phyloP scores from a whole-genome alignment of 495 filamentous ascomycete species.

The Aspergillus heteromorphus region DNA sequence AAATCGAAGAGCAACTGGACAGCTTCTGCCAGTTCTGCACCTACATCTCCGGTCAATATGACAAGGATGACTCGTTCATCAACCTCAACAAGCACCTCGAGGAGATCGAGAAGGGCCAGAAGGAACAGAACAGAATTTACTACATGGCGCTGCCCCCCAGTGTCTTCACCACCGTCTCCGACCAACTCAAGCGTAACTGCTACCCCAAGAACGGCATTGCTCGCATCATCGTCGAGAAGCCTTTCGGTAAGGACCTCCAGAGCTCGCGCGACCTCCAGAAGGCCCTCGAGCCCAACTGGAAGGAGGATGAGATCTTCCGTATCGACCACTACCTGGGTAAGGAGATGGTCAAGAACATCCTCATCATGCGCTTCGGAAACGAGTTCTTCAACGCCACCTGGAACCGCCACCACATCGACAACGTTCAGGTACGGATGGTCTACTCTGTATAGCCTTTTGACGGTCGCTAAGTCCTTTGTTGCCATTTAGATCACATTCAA shows the following conservation, averaged over 20 bases:
- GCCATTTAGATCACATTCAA: constrained; percentile 82
- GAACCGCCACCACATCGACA: constrained; percentile 99
- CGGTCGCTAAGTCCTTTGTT: constrained; percentile 1
- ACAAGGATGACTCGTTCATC: constrained; percentile 91
- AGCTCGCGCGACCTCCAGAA: constrained; percentile 94
- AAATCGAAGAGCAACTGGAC: constrained; percentile 89
- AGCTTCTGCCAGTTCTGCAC: constrained; percentile 84
- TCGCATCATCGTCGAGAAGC: constrained; percentile 98
- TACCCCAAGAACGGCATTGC: constrained; percentile 87
- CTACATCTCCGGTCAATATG: constrained; percentile 95
- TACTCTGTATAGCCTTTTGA: not conserved
- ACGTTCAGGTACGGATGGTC: constrained; percentile 56
- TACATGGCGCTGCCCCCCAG: constrained; percentile 99
- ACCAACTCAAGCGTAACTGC: constrained; percentile 94
- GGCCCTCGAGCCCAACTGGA: constrained; percentile 96
- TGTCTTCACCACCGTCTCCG: constrained; percentile 95
- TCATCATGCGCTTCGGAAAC: constrained; percentile 97
- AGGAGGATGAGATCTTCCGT: constrained; percentile 98
- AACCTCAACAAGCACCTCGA: constrained; percentile 84
- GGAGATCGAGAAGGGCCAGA: constrained; percentile 73
- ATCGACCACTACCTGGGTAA: constrained; percentile 99
- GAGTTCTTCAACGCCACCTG: constrained; percentile 98
- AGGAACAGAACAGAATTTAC: constrained; percentile 88
- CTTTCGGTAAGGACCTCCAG: constrained; percentile 93
- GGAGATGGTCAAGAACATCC: constrained; percentile 99